Conservation (phyloP, 2,329 filamentous ascomycete genomes). For the Simplicillium sp. region DNA sequence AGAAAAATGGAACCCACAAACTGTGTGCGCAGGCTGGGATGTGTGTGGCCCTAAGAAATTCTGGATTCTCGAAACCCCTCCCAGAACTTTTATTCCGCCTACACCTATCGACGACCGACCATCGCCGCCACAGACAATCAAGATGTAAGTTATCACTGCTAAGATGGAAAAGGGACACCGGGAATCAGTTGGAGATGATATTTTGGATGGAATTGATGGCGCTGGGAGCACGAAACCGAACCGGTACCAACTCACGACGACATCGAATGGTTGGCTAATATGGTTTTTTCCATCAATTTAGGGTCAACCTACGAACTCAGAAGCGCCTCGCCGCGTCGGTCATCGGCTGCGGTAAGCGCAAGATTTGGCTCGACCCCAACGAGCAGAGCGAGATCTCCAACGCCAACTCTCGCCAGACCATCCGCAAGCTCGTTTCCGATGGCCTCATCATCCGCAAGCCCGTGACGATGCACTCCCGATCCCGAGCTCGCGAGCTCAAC, state of each 20-base stretch:
- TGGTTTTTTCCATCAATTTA: slow-evolving; percentile 28
- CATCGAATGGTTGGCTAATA: slow-evolving; percentile 16
- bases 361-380: slow-evolving; percentile 99
- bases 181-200: not conserved
- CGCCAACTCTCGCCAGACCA: slow-evolving; percentile 99
- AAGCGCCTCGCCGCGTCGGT: slow-evolving; percentile 99
- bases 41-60: slow-evolving; percentile 29
- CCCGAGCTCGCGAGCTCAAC: slow-evolving; percentile 90
- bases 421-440: slow-evolving; percentile 99
- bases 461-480: slow-evolving; percentile 98
- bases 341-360: slow-evolving; percentile 98
- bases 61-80: slow-evolving; percentile 27
- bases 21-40: slow-evolving; percentile 16
- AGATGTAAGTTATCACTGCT: slow-evolving; percentile 29
- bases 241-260: too few relatives aligned
- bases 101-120: slow-evolving; percentile 30
- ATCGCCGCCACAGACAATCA: slow-evolving; percentile 31
- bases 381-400: slow-evolving; percentile 99
- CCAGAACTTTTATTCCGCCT: slow-evolving; percentile 23
- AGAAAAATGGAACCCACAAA: slow-evolving; percentile 27
- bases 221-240: too few relatives aligned
- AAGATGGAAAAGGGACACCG: slow-evolving; percentile 1
- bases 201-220: slow-evolving; percentile 4
- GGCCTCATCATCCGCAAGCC: slow-evolving; percentile 99
- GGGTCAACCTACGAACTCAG: slow-evolving; percentile 99